Conservation (phyloP, 75 land plant genomes). For the Picea glauca region DNA sequence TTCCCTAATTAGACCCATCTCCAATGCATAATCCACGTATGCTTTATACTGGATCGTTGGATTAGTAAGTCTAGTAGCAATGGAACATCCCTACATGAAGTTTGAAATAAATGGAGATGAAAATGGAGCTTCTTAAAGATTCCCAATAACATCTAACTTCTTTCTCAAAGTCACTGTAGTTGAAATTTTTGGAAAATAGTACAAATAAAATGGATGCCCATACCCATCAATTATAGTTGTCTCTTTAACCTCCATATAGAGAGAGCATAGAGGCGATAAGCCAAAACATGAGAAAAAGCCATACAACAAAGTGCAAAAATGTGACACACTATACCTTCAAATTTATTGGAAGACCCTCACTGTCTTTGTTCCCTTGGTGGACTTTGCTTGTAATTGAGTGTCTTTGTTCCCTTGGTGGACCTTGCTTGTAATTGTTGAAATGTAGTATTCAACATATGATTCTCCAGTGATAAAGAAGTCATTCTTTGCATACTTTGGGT, state of each 20-base stretch:
- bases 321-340: conserved; percentile 57
- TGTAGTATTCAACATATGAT: conserved; percentile 97
- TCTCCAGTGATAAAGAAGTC: conserved; percentile 97
- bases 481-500: conserved; percentile 76
- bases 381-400: too few species aligned
- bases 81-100: conserved; percentile 85
- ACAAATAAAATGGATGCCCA: background rate
- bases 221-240: background rate
- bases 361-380: too few species aligned
- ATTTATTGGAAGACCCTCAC: conserved; percentile 85
- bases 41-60: conserved; percentile 95
- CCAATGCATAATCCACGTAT: conserved; percentile 93
- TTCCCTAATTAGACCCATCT: conserved; percentile 66
- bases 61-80: conserved; percentile 96
- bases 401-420: conserved; percentile 85
- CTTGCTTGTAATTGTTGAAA: conserved; percentile 87
- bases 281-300: too few species aligned
- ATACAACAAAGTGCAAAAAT: background rate
- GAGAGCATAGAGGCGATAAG: background rate
- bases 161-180: background rate
- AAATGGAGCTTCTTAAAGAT: background rate
- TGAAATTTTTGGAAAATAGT: background rate
- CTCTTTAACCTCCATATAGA: too few species aligned
- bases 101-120: background rate
- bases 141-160: too few species aligned